Evolutionary conservation across 2,329 filamentous ascomycete species (phyloP).

Genomic region (Didymella exigua): DNA sequence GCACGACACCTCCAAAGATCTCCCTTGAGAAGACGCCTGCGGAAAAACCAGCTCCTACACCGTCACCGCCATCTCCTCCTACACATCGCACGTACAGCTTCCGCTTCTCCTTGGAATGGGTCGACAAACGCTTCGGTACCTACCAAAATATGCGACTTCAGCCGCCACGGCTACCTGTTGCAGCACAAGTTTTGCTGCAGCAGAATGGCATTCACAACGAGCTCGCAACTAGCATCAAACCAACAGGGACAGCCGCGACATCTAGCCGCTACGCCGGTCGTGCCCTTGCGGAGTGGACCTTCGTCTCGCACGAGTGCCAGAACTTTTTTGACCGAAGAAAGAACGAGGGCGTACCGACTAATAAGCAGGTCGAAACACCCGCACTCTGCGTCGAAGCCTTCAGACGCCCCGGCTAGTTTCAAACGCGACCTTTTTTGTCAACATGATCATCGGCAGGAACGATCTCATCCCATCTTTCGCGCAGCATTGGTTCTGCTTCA

Average conservation of each 20-base stretch:
- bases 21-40: constrained; percentile 5
- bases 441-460: constrained; percentile 26
- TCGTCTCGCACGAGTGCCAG: constrained; percentile 78
- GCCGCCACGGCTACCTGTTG: constrained; percentile 70
- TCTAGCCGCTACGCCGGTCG: constrained; percentile 69
- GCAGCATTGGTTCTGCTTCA: constrained; percentile 18
- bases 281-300: constrained; percentile 77
- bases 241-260: constrained; percentile 45
- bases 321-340: constrained; percentile 78
- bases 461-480: constrained; percentile 22
- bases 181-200: constrained; percentile 70
- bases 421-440: not conserved
- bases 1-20: constrained; percentile 6
- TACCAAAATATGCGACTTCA: constrained; percentile 68
- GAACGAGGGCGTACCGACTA: constrained; percentile 71
- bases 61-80: constrained; percentile 56
- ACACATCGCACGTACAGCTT: constrained; percentile 68
- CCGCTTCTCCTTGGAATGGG: constrained; percentile 75
- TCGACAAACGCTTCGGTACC: constrained; percentile 61
- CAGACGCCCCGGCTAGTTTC: constrained; percentile 50
- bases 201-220: constrained; percentile 39
- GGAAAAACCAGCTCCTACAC: constrained; percentile 19
- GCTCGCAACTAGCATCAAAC: constrained; percentile 37
- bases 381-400: constrained; percentile 68
- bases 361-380: constrained; percentile 73